Evolutionary conservation across 176 grass and related monocot genomes (phyloP).

Genomic region (Cymbopogon citratus): DNA sequence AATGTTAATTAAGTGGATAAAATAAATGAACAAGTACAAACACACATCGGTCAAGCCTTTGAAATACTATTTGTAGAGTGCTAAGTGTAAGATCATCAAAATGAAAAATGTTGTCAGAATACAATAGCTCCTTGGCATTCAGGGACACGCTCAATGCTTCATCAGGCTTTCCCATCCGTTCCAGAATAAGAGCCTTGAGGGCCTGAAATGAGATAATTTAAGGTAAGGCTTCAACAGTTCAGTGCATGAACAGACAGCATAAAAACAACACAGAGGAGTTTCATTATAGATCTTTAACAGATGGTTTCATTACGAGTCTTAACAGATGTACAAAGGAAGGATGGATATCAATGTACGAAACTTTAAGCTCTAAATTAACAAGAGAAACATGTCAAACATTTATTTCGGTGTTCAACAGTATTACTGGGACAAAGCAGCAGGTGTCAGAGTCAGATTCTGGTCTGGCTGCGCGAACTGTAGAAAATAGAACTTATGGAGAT

Average conservation of each 20-base stretch:
- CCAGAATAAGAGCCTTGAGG: constrained; percentile 92
- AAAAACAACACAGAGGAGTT: not conserved
- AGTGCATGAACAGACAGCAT: not conserved
- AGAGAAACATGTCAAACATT: not conserved
- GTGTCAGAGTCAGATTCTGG: not conserved
- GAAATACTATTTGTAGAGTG: constrained; percentile 94
- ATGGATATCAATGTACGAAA: not conserved
- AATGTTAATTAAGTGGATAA: constrained; percentile 8
- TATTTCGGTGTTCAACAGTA: not conserved
- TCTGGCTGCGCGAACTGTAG: not conserved
- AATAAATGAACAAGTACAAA: constrained; percentile 6
- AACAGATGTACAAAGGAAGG: not conserved
- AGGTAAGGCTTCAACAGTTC: constrained; percentile 5
- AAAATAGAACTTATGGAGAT: not conserved
- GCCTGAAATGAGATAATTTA: constrained; percentile 59
- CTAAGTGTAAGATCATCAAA: constrained; percentile 96
- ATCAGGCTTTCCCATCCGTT: constrained; percentile 96
- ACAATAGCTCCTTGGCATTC: constrained; percentile 72
- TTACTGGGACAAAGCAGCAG: not conserved
- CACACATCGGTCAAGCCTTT: constrained; percentile 80
- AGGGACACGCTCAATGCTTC: constrained; percentile 68
- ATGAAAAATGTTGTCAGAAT: constrained; percentile 68
- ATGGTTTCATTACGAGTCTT: not conserved
- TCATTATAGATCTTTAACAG: not conserved
- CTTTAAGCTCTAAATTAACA: constrained; percentile 15